Evolutionary conservation across 768 basidiomycete genomes (phyloP).

Genomic region (Hygrophorus pudorinus): DNA sequence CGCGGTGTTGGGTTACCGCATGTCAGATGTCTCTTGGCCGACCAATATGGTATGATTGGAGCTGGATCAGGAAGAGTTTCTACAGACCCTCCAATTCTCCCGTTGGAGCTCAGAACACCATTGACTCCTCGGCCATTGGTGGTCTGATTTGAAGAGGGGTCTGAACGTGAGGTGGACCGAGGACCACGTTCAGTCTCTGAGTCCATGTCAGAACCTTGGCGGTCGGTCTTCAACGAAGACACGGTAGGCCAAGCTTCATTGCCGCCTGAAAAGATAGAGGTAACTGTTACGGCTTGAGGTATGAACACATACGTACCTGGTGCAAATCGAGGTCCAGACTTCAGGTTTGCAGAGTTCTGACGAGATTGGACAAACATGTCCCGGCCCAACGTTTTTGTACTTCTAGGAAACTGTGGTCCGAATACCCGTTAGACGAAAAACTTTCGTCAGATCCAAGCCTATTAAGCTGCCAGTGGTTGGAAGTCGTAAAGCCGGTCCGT

Average conservation of each 20-base stretch:
- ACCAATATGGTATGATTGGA: constrained; percentile 76
- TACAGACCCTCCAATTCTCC: constrained; percentile 32
- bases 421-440: too few relatives aligned
- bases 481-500: too few relatives aligned
- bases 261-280: constrained; percentile 16
- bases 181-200: constrained; percentile 45
- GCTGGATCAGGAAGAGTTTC: constrained; percentile 37
- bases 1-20: constrained; percentile 78
- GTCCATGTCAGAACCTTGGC: constrained; percentile 19
- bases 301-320: constrained; percentile 12
- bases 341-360: too few relatives aligned
- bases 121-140: constrained; percentile 19
- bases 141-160: constrained; percentile 33
- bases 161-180: constrained; percentile 37
- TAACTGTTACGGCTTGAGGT: not conserved
- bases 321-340: constrained; percentile 15
- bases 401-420: too few relatives aligned
- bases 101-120: constrained; percentile 23
- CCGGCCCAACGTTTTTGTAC: too few relatives aligned
- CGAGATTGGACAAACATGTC: not conserved
- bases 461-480: too few relatives aligned
- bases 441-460: too few relatives aligned
- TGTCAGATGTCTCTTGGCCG: constrained; percentile 82
- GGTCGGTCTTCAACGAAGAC: constrained; percentile 12
- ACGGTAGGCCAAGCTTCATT: constrained; percentile 21